Percentiles rank a stretch among this genome's conserved stretches.
Conservation (phyloP, 768 basidiomycete genomes). For the Tricholoma matsutake region DNA sequence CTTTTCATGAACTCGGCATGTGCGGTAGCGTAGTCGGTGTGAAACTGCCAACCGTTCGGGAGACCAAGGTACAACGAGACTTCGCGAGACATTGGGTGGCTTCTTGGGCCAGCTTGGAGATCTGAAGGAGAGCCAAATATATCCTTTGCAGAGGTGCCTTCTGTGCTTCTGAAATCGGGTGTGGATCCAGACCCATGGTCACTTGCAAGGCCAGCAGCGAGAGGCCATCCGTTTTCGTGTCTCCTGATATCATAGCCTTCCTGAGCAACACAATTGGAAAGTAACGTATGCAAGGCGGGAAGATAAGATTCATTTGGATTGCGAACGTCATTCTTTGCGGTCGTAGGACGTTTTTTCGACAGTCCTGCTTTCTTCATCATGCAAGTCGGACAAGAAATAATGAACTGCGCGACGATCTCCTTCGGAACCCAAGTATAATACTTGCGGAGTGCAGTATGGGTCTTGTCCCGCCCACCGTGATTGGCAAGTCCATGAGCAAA, state of each 20-base stretch:
- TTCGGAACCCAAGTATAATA: conserved; percentile 85
- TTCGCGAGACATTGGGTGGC: conserved; percentile 41
- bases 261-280: conserved; percentile 6
- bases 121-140: conserved; percentile 3
- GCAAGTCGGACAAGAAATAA: conserved; percentile 79
- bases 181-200: conserved; percentile 5
- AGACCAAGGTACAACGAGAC: conserved; percentile 45
- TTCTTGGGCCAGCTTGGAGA: conserved; percentile 10
- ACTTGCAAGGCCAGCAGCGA: background rate
- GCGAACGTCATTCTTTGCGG: conserved; percentile 7
- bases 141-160: conserved; percentile 6
- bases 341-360: conserved; percentile 13
- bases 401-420: conserved; percentile 75
- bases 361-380: conserved; percentile 41
- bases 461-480: conserved; percentile 82
- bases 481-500: conserved; percentile 63
- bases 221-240: background rate
- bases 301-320: conserved; percentile 13
- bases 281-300: conserved; percentile 20
- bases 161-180: background rate
- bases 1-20: conserved; percentile 33
- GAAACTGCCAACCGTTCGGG: conserved; percentile 47
- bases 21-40: conserved; percentile 33
- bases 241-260: background rate
- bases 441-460: conserved; percentile 58